These are phyloP conservation scores for Yamadazyma dushanensis DNA, from an alignment of 1,139 yeast genomes.

Conservation along the genomic window DNA sequence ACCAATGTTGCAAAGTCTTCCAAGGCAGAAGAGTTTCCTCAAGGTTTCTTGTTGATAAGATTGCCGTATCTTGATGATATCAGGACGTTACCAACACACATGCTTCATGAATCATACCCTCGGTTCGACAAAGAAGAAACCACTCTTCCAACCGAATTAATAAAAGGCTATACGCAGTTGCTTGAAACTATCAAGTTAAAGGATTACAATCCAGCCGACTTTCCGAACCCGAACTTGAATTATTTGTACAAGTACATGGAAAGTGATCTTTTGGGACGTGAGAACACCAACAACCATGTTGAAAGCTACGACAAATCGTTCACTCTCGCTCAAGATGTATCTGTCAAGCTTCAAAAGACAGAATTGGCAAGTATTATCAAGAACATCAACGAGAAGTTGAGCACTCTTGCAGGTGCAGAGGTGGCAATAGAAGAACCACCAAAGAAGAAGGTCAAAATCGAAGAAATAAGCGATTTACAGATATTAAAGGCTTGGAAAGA, in stretches of 20 bases:
- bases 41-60: conserved; percentile 60
- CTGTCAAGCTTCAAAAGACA: conserved; percentile 10
- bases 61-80: conserved; percentile 70
- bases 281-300: conserved; percentile 13
- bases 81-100: conserved; percentile 44
- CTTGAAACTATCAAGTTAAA: conserved; percentile 17
- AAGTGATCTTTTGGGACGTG: conserved; percentile 63
- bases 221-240: conserved; percentile 66
- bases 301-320: conserved; percentile 4
- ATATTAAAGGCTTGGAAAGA: conserved; percentile 42
- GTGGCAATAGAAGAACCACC: conserved; percentile 9
- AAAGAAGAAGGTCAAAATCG: conserved; percentile 22
- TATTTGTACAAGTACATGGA: conserved; percentile 66
- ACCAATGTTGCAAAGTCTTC: conserved; percentile 31
- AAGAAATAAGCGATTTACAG: conserved; percentile 31
- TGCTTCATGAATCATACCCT: conserved; percentile 12
- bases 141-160: conserved; percentile 15
- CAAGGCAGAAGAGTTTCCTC: conserved; percentile 41
- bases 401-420: neutral
- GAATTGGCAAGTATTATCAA: conserved; percentile 13
- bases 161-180: conserved; percentile 18
- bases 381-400: conserved; percentile 16
- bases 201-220: conserved; percentile 57
- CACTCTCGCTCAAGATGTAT: conserved; percentile 3
- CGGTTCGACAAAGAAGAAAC: conserved; percentile 9